phyloP scores from a whole-genome alignment of 2,329 filamentous ascomycete genomes.

The Aspergillus eucalypticola region DNA sequence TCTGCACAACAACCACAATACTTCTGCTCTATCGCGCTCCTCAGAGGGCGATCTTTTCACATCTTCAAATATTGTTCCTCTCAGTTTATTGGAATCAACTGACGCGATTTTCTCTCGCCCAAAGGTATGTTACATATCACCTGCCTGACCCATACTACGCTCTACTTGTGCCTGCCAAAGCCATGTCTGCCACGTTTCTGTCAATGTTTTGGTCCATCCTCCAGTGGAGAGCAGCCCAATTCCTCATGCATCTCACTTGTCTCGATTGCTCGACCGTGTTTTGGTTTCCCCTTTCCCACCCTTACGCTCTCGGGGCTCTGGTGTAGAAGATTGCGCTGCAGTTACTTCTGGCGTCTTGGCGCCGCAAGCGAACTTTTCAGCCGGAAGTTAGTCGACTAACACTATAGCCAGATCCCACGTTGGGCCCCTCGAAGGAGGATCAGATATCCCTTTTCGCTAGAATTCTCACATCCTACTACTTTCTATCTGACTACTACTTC shows the following conservation, averaged over 20 bases:
- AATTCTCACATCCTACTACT: not conserved
- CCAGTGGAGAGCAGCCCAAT: not conserved
- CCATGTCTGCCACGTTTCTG: constrained; percentile 20
- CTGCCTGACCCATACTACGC: constrained; percentile 19
- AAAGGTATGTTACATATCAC: constrained; percentile 28
- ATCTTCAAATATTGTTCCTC: not conserved
- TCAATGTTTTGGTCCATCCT: not conserved
- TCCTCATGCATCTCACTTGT: not conserved
- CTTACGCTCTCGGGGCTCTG: constrained; percentile 8
- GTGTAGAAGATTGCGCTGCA: constrained; percentile 18
- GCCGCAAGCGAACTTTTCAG: constrained; percentile 37
- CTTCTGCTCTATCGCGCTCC: not conserved
- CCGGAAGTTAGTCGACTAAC: constrained; percentile 27
- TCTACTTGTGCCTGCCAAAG: constrained; percentile 21
- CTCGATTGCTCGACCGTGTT: constrained; percentile 2
- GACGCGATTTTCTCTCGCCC: constrained; percentile 14
- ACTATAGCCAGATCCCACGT: constrained; percentile 26
- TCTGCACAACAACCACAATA: constrained; percentile 9
- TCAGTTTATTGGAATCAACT: constrained; percentile 12
- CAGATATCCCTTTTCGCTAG: not conserved
- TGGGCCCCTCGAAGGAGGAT: constrained; percentile 9
- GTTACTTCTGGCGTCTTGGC: constrained; percentile 35
- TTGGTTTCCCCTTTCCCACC: constrained; percentile 1
- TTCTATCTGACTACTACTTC: constrained; percentile 8
- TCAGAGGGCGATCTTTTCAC: not conserved